These are phyloP conservation scores for Syzygium oleosum DNA, from an alignment of 345 rosid species.

Conservation along the genomic window DNA sequence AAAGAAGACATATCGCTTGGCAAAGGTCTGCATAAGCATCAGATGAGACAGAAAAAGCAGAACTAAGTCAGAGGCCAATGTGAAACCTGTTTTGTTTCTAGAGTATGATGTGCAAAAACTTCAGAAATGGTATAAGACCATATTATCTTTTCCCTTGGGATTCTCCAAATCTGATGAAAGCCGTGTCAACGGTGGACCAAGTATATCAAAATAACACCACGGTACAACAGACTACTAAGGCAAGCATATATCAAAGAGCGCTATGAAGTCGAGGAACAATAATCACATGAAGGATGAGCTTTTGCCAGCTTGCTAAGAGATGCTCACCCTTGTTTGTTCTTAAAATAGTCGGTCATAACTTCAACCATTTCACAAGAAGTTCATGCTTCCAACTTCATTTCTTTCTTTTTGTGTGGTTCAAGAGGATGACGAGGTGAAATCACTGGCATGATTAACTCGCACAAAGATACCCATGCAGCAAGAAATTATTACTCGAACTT, in stretches of 20 bases:
- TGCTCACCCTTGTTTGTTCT: not conserved
- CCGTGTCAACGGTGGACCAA: not conserved
- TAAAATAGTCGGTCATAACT: not conserved
- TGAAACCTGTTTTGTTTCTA: not conserved
- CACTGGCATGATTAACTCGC: not conserved
- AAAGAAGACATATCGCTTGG: constrained; percentile 83
- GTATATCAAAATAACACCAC: not conserved
- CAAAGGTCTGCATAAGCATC: constrained; percentile 52
- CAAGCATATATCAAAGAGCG: not conserved
- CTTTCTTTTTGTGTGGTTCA: not conserved
- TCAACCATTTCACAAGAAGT: not conserved
- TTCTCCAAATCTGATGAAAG: not conserved
- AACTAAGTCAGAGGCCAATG: not conserved
- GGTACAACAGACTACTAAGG: not conserved
- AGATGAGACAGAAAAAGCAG: not conserved
- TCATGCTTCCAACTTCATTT: not conserved
- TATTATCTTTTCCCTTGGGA: not conserved
- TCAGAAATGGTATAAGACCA: not conserved
- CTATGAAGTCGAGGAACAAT: not conserved
- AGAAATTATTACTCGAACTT: not conserved
- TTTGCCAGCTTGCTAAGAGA: not conserved
- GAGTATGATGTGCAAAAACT: not conserved
- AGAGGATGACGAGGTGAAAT: not conserved
- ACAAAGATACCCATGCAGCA: not conserved
- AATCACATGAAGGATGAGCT: not conserved